Base-by-base conservation (phyloP, 2,329 filamentous ascomycete genomes). In the Rhynchosporium graminicola region DNA sequence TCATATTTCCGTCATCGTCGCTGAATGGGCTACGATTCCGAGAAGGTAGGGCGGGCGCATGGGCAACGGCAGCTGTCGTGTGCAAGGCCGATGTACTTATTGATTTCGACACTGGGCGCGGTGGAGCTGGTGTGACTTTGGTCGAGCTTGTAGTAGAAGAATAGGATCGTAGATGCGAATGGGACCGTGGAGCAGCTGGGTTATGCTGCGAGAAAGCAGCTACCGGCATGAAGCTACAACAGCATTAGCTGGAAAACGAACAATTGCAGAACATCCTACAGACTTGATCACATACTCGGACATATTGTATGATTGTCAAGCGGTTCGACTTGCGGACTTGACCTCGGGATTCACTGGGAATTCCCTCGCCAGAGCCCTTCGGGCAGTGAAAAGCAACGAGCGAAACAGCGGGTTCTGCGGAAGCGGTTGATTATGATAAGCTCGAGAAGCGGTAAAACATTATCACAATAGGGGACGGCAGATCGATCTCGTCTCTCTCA, bases 1-100 rank as follows among this genome's bases (percentile, higher is more conserved):
- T 90, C 77, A 90, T 82, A 70, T 85, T 84, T 71, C 85, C 81
- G 68, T 83, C 81, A 54, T 83, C 79, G 67, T 83, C 78, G 26
- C 78, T 71, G 26, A 78, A 77, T 10, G 77, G 73, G 15, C 77
- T 74, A 15, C 78, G 75, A 4, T 51, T 8, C 47, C 64, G 60
- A 1, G 70, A 57, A 15, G 71, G 66, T 42, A 70, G 60, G 6
- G 64, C 61, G 26, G 69, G 69, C 31, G 67, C 61, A 60, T 63
- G 66, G 59, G 70, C 50, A 33, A 73, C 62, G 13, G 69, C 65
- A 5, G 77, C 76, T 65, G 80, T 80, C 33, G 73, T 74, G 8
- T 77, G 74, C 4, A 79, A 68, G 2, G 76, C 71, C 9, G 76
- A 76, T 7, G 75, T 69, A 5, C 75, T 76, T 5, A 76, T 72